These are phyloP conservation scores for Pichia scutulata DNA, from an alignment of 805 yeast species.

Conservation along the genomic window DNA sequence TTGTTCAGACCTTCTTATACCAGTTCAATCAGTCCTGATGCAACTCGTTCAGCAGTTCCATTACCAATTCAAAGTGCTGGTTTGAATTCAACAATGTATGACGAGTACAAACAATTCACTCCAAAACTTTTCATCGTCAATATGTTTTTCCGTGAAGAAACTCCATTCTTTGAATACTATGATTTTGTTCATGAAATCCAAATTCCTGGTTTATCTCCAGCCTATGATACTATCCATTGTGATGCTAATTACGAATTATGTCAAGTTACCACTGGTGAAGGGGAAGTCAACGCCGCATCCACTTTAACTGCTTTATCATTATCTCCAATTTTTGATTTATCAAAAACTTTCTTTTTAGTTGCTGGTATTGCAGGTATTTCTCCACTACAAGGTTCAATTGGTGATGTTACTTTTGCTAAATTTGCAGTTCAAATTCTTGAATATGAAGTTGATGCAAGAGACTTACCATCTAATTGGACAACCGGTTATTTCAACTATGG, in stretches of 20 bases:
- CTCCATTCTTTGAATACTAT: constrained; percentile 43
- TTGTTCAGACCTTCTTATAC: constrained; percentile 5
- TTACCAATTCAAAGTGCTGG: constrained; percentile 17
- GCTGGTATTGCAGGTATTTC: constrained; percentile 65
- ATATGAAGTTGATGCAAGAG: constrained; percentile 48
- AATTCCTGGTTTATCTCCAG: constrained; percentile 59
- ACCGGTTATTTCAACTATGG: constrained; percentile 55
- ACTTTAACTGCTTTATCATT: constrained; percentile 47
- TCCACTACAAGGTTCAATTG: constrained; percentile 48
- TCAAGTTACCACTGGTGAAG: constrained; percentile 62
- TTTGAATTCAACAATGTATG: constrained; percentile 16
- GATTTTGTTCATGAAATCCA: constrained; percentile 47
- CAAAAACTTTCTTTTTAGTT: constrained; percentile 52
- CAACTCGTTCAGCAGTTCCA: constrained; percentile 13
- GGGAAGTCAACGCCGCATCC: constrained; percentile 60
- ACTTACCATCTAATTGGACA: constrained; percentile 46
- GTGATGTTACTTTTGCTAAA: constrained; percentile 52
- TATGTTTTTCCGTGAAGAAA: constrained; percentile 47
- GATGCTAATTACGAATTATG: constrained; percentile 45
- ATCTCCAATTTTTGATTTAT: constrained; percentile 47
- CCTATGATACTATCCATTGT: constrained; percentile 51
- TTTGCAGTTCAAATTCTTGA: constrained; percentile 57
- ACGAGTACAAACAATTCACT: constrained; percentile 26
- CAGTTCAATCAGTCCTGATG: not conserved
- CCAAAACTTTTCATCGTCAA: constrained; percentile 52